Conservation (phyloP, 495 filamentous ascomycete species). For the Aspergillus sparsus region DNA sequence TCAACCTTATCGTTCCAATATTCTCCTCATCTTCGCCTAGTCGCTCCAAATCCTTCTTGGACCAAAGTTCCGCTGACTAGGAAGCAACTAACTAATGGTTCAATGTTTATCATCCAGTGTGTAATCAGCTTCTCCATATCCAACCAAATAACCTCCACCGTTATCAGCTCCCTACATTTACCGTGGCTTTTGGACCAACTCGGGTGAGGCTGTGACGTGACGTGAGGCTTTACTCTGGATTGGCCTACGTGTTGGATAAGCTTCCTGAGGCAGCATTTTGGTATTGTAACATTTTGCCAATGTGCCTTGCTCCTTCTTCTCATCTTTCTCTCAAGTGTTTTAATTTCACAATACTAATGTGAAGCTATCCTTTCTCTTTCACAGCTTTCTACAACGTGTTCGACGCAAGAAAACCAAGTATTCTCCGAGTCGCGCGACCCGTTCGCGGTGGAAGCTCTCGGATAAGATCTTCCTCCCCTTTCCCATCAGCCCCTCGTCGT, state of each 20-base stretch:
- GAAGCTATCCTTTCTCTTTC: neutral
- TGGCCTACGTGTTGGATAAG: constrained; percentile 18
- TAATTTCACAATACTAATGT: neutral
- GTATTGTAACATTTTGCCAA: neutral
- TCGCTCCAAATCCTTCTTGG: neutral
- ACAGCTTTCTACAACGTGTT: neutral
- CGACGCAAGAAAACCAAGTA: neutral
- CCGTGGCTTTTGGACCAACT: neutral
- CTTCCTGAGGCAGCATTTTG: constrained; percentile 10
- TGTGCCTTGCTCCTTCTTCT: neutral
- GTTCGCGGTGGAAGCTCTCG: constrained; percentile 22
- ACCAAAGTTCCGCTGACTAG: constrained; percentile 8
- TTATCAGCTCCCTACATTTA: neutral
- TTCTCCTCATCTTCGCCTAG: neutral
- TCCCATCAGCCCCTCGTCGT: constrained; percentile 16
- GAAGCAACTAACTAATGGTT: neutral
- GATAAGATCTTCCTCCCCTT: constrained; percentile 24
- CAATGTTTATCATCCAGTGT: constrained; percentile 2
- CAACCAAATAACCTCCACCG: neutral
- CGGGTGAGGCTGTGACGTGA: constrained; percentile 5
- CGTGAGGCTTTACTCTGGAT: constrained; percentile 3
- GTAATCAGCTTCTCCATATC: neutral
- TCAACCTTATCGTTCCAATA: constrained; percentile 10
- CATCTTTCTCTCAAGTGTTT: neutral
- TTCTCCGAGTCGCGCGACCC: constrained; percentile 8